Percentiles rank a stretch among this genome's conserved stretches.
Conservation (phyloP, 2,329 filamentous ascomycete species). For the Echinosphaeria canescens region DNA sequence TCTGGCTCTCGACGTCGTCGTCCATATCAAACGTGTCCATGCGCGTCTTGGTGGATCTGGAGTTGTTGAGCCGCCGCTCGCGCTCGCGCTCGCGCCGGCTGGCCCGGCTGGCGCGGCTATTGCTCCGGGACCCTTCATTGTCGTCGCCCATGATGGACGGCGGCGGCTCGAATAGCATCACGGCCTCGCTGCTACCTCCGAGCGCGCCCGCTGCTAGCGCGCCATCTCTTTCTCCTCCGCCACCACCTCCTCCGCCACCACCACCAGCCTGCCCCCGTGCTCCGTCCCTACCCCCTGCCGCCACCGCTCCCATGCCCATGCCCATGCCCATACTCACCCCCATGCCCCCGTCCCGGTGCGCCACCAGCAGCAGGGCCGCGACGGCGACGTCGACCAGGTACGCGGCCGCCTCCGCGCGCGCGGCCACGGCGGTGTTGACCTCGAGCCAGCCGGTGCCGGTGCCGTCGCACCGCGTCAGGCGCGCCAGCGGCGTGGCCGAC, state of each 20-base stretch:
- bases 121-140: constrained; percentile 6
- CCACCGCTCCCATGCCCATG: too few relatives aligned
- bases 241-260: too few relatives aligned
- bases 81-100: constrained; percentile 7
- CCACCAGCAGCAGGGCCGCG: constrained; percentile 35
- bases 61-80: constrained; percentile 1
- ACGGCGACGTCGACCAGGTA: constrained; percentile 42
- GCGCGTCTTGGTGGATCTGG: too few relatives aligned
- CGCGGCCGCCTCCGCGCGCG: constrained; percentile 35
- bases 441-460: constrained; percentile 37
- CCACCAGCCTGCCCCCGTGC: too few relatives aligned
- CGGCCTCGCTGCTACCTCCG: too few relatives aligned
- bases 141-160: constrained; percentile 13
- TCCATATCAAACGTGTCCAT: constrained; percentile 39
- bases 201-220: too few relatives aligned
- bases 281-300: too few relatives aligned
- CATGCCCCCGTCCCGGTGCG: constrained; percentile 30
- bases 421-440: constrained; percentile 35
- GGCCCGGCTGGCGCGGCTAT: constrained; percentile 9
- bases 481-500: constrained; percentile 34
- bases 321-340: too few relatives aligned
- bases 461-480: constrained; percentile 36
- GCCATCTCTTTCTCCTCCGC: too few relatives aligned
- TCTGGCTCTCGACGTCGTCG: constrained; percentile 35
- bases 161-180: constrained; percentile 37